Evolutionary conservation across 352 stramenopile species (phyloP), one percentile per base, ranked within the genome.

Genomic region (Pythium scleroteichum): DNA sequence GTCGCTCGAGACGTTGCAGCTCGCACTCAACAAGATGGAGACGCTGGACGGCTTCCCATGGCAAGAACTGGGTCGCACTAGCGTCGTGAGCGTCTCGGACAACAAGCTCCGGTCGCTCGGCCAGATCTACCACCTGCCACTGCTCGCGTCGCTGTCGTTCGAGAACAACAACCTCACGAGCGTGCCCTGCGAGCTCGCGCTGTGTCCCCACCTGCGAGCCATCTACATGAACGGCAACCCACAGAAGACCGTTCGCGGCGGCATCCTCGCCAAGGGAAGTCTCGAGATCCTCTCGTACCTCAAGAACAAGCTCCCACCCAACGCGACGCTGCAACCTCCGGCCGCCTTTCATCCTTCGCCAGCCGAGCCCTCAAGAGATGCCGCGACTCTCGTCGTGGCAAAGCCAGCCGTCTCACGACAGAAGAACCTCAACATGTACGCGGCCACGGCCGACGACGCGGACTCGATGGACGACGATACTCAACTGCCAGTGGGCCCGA

Each of bases 191-290:
- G 82, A 91, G 27, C 66, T 96, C 0, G 85, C 75, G 0, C 65
- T 94, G 14, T 92, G 78, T 39, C 71, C 68, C 1, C 65, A 82
- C 17, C 66, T 96, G 33, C 76, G 77, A 17, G 73, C 82, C 7
- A 76, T 96, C 20, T 87, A 90, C 68, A 81, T 96, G 66, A 93
- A 91, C 45, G 85, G 85, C 7, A 96, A 95, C 54, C 87, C 87
- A 9, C 86, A 95, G 51, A 84, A 88, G 48, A 91, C 82, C 2
- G 75, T 96, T 13, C 80, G 87, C 20, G 78, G 81, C 1, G 76
- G 51, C 12, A 69, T 90, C 26, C 79, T 96, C 24, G 77, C 82
- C 56, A 91, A 93, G 66, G 87, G 86, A 27, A 93, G 79, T 51
- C 58, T 75, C 3, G 80, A 87, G 54, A 82, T 95, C 60, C 57